Evolutionary conservation across 306 rosid genomes (phyloP), one percentile per base, ranked within the genome.

Genomic region (Quercus berberidifolia): DNA sequence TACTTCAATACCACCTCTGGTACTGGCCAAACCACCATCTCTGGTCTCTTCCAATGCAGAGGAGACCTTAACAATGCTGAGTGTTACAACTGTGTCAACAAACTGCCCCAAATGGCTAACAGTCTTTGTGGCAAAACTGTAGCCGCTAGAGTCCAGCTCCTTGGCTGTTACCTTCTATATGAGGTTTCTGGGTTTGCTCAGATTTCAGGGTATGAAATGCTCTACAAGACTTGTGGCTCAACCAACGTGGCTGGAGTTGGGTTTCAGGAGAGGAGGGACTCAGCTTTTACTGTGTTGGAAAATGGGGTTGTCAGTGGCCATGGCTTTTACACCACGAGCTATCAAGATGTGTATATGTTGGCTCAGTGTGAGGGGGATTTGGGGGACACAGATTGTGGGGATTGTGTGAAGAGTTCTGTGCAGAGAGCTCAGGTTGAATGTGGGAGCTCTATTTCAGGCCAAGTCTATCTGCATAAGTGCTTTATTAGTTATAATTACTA

Each of bases 331-430:
- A 83, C 99, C 1, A 90, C 92, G 3, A 92, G 79, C 79, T 94
- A 94, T 54, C 88, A 91, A 76, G 60, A 86, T 19, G 68, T 94
- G 73, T 94, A 91, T 83, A 86, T 94, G 57, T 79, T 94, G 89
- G 99, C 88, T 30, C 99, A 94, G 71, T 94, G 99, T 74, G 97
- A 94, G 79, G 99, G 99, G 2, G 95, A 87, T 79, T 80, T 94
- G 59, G 99, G 99, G 25, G 97, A 91, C 73, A 84, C 95, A 1
- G 97, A 94, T 78, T 94, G 99, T 69, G 97, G 96, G 0, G 94
- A 86, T 68, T 92, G 97, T 83, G 90, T 91, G 62, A 94, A 94
- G 54, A 85, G 56, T 79, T 92, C 93, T 38, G 96, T 89, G 49
- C 94, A 94, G 76, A 94, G 72, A 85, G 93, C 95, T 84, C 91